These are phyloP conservation scores for Raphidocelis subcapitata DNA, from an alignment of 139 green algal species.

Conservation along the genomic window DNA sequence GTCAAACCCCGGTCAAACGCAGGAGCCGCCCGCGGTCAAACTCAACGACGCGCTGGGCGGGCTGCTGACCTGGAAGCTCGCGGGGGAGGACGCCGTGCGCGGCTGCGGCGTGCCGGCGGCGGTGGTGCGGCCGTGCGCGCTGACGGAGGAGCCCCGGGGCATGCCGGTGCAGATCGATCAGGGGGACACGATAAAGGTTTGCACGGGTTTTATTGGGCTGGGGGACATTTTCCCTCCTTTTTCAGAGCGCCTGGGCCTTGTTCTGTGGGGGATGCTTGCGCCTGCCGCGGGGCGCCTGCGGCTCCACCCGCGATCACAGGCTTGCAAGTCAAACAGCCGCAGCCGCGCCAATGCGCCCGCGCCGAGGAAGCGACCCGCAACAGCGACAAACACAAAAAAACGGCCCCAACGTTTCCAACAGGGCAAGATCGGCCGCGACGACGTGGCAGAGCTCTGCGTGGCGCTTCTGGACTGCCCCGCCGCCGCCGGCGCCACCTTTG, in stretches of 20 bases:
- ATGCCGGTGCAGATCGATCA: slow-evolving; percentile 79
- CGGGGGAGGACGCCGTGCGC: slow-evolving; percentile 21
- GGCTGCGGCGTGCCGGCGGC: slow-evolving; percentile 71
- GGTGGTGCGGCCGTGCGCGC: slow-evolving; percentile 76
- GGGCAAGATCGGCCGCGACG: slow-evolving; percentile 81
- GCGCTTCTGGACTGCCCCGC: slow-evolving; percentile 55
- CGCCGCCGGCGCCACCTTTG: slow-evolving; percentile 76
- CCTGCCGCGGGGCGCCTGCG: no score
- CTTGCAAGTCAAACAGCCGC: no score
- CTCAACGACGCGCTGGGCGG: slow-evolving; percentile 90
- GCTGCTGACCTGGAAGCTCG: slow-evolving; percentile 86
- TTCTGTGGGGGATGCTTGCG: not conserved
- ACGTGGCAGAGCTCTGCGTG: slow-evolving; percentile 84
- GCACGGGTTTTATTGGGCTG: not conserved
- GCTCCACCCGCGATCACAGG: no score
- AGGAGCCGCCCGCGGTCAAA: slow-evolving; percentile 85
- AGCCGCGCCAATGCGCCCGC: no score
- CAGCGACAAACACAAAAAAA: no score
- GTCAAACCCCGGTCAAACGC: slow-evolving; percentile 54
- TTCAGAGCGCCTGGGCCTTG: not conserved
- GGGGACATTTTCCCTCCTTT: no score
- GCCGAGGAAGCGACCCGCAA: no score
- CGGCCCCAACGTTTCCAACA: no score
- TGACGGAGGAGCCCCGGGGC: slow-evolving; percentile 79
- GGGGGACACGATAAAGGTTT: slow-evolving; percentile 76